Base-by-base conservation (phyloP, 2,329 filamentous ascomycete species). In the Penicillium sp. region DNA sequence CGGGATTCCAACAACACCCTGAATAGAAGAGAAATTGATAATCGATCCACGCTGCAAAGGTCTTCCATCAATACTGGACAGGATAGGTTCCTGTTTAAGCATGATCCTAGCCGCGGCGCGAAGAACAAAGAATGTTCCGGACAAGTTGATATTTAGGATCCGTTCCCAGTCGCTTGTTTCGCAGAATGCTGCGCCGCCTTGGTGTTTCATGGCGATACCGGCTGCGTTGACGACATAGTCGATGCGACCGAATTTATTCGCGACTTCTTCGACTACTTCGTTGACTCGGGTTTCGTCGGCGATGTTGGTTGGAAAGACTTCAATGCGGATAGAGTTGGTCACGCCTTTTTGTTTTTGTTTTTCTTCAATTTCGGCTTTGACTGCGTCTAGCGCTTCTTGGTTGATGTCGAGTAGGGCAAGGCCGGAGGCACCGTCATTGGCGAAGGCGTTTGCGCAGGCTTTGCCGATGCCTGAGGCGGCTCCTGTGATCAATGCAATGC, bases 81-180 rank as follows among this genome's bases (percentile, higher is more conserved):
- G 52, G 2, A 80, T 77, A 0, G 68, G 74, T 0, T 77, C 73
- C 59, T 81, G 78, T 58, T 75, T 68, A 13, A 80, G 60, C 78
- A 81, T 81, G 23, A 80, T 73, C 31, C 71, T 64, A 11, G 76
- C 74, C 0, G 73, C 72, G 4, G 75, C 76, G 16, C 73, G 67
- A 0, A 80, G 61, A 2, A 80, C 69, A 55, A 73, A 77, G 57
- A 81, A 79, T 2, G 74, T 75, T 0, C 78, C 78, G 3, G 70
- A 76, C 1, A 81, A 59, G 47, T 81, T 81, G 52, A 80, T 68
- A 49, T 77, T 73, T 6, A 80, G 50, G 2, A 79, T 70, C 0
- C 72, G 69, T 2, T 77, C 66, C 75, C 75, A 81, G 48, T 79
- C 76, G 1, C 48, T 44, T 13, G 67, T 67, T 16, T 63, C 54